Evolutionary conservation across 2,329 filamentous ascomycete species (phyloP), one percentile per base, ranked within the genome.

Genomic region (Fusarium mangiferae): DNA sequence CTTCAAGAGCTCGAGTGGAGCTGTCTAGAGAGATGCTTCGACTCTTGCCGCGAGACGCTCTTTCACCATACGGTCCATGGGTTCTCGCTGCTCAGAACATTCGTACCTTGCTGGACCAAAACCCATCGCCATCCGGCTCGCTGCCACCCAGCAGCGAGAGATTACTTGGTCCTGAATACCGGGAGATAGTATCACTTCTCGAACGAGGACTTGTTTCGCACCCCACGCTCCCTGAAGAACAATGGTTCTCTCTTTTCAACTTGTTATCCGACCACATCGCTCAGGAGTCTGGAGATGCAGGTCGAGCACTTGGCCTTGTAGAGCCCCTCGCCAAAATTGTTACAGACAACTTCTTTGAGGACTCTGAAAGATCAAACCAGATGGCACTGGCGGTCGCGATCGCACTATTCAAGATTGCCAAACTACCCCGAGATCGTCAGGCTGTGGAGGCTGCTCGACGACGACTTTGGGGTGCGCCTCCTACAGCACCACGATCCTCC

Each of bases 321-420:
- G 94, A 97, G 69, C 92, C 92, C 3, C 77, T 96, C 7, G 89
- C 93, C 1, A 91, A 89, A 74, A 77, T 81, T 3, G 74, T 92
- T 9, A 76, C 85, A 42, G 85, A 86, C 62, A 82, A 38, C 59
- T 72, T 77, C 55, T 77, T 74, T 22, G 61, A 58, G 24, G 57
- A 22, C 13, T 39, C 59, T 13, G 62, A 68, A 26, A 70, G 67
- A 38, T 67, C 75, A 8, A 52, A 66, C 6, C 35, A 78, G 9
- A 83, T 78, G 26, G 73, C 79, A 1, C 70, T 86, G 18, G 78
- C 78, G 28, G 83, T 82, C 15, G 76, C 83, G 3, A 80, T 82
- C n/a, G 83, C 84, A 51, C 77, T 90, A 5, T 79, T 90, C 12
- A 81, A 83, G 5, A 74, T 80, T 48, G 86, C 89, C 17, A 86